A percentile compares a stretch with the other conserved stretches of the same genome.
Conservation (phyloP, 2,329 filamentous ascomycete species). For the Curvularia sp. region DNA sequence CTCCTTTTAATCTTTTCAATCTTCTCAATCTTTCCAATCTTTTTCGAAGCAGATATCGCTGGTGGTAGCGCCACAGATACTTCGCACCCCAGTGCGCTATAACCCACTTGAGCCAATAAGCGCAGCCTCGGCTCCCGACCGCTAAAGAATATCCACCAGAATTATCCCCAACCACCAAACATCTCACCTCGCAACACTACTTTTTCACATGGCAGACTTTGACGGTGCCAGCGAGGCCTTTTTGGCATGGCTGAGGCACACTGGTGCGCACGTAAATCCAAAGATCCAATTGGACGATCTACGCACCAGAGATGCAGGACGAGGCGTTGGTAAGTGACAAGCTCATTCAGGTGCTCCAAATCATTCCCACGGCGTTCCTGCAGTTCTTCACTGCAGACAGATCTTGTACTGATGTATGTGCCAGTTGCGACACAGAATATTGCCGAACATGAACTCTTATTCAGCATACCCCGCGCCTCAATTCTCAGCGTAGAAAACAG, state of each 20-base stretch:
- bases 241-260: constrained; percentile 63
- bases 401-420: background rate
- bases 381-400: too few relatives aligned
- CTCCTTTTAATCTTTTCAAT: background rate
- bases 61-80: constrained; percentile 1
- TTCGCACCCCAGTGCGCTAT: constrained; percentile 8
- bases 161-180: constrained; percentile 22
- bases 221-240: constrained; percentile 60
- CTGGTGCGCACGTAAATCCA: constrained; percentile 62
- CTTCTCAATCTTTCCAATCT: background rate
- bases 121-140: constrained; percentile 30
- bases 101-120: constrained; percentile 29
- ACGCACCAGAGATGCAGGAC: constrained; percentile 62
- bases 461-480: constrained; percentile 75
- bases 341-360: background rate
- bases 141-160: constrained; percentile 30
- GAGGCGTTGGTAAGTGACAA: constrained; percentile 66
- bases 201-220: constrained; percentile 42
- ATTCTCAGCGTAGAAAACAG: constrained; percentile 80
- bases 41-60: background rate
- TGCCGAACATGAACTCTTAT: constrained; percentile 75
- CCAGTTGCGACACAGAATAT: constrained; percentile 76
- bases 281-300: constrained; percentile 68
- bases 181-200: constrained; percentile 24
- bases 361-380: background rate